These are phyloP conservation scores for Fusarium globosum DNA, from an alignment of 2,329 filamentous ascomycete genomes.

Conservation along the genomic window DNA sequence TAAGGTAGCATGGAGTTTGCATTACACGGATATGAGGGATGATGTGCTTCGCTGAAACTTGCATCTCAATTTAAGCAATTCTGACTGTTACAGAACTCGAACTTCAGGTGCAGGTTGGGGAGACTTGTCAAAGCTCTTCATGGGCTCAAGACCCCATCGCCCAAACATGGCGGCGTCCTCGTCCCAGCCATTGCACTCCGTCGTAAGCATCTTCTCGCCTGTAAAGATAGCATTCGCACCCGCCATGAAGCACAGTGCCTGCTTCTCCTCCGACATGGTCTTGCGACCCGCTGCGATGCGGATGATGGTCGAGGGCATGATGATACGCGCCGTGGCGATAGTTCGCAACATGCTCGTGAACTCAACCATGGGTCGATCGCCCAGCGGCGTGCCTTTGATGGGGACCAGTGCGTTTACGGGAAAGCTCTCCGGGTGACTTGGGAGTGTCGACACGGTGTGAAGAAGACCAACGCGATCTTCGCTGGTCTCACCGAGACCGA, in stretches of 20 bases:
- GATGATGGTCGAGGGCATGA: slow-evolving; percentile 89
- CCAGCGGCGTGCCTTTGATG: slow-evolving; percentile 89
- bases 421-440: slow-evolving; percentile 87
- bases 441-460: slow-evolving; percentile 83
- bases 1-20: background rate
- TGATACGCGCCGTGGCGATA: slow-evolving; percentile 82
- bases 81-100: slow-evolving; percentile 36
- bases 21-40: too few species aligned
- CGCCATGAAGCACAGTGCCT: slow-evolving; percentile 88
- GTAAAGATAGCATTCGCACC: slow-evolving; percentile 96
- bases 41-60: background rate
- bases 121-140: slow-evolving; percentile 66
- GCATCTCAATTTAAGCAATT: background rate
- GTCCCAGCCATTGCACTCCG: slow-evolving; percentile 90
- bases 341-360: slow-evolving; percentile 85
- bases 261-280: slow-evolving; percentile 87
- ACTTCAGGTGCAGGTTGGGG: slow-evolving; percentile 41
- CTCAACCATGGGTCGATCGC: slow-evolving; percentile 76
- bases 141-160: slow-evolving; percentile 83
- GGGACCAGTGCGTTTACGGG: slow-evolving; percentile 92
- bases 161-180: slow-evolving; percentile 88
- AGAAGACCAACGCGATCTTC: slow-evolving; percentile 85
- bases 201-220: slow-evolving; percentile 95
- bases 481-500: slow-evolving; percentile 83
- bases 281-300: slow-evolving; percentile 86